A percentile compares a stretch with the other conserved stretches of the same genome.
These are phyloP conservation scores for Friedmanniomyces simplex DNA, from an alignment of 495 filamentous ascomycete genomes.

Conservation along the genomic window DNA sequence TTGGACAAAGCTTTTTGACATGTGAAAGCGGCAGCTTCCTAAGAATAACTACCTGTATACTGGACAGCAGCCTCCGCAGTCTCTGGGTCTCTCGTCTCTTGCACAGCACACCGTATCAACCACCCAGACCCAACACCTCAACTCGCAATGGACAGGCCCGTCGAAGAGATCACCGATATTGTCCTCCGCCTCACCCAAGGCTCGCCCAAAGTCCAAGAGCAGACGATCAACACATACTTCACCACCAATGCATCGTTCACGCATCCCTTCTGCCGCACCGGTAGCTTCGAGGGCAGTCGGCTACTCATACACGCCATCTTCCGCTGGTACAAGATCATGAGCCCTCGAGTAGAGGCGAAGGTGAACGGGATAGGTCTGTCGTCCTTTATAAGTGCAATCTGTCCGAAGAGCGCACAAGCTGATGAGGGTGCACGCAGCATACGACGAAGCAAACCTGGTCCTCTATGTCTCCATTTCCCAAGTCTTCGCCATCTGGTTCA, in stretches of 20 bases:
- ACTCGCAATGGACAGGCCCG: slow-evolving; percentile 26
- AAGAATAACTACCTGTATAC: too few species aligned
- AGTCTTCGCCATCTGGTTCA: slow-evolving; percentile 63
- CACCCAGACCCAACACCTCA: not conserved
- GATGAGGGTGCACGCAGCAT: slow-evolving; percentile 38
- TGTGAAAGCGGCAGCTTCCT: slow-evolving; percentile 9
- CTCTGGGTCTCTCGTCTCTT: not conserved
- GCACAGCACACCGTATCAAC: not conserved
- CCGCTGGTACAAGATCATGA: slow-evolving; percentile 80
- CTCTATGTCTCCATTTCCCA: slow-evolving; percentile 64
- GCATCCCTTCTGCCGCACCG: slow-evolving; percentile 72
- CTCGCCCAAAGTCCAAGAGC: slow-evolving; percentile 49
- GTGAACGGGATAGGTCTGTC: slow-evolving; percentile 54
- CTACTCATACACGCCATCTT: slow-evolving; percentile 57
- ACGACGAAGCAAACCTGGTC: slow-evolving; percentile 50
- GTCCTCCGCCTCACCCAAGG: slow-evolving; percentile 59
- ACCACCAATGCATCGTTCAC: slow-evolving; percentile 56
- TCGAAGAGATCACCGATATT: slow-evolving; percentile 47
- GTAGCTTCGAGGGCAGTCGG: slow-evolving; percentile 49
- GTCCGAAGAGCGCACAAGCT: not conserved
- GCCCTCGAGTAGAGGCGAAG: slow-evolving; percentile 57
- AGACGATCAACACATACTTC: slow-evolving; percentile 59
- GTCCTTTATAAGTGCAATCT: too few species aligned
- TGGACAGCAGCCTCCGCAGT: too few species aligned
- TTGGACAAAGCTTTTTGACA: too few species aligned